These are phyloP conservation scores for Remersonia thermophila DNA, from an alignment of 2,329 filamentous ascomycete species.

Conservation along the genomic window DNA sequence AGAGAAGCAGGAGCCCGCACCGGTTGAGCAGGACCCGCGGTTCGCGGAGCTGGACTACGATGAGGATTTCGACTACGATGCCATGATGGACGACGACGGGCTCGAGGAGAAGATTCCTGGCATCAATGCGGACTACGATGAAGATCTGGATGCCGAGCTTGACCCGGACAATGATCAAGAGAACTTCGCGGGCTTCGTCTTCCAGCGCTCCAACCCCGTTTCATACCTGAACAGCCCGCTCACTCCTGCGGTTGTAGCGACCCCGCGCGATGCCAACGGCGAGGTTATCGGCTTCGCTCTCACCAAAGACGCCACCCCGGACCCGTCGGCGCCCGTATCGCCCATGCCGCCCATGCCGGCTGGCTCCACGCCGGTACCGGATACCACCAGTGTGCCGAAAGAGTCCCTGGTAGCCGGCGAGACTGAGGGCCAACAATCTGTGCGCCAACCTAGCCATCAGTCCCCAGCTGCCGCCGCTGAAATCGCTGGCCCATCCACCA, in stretches of 20 bases:
- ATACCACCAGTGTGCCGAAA: too few relatives aligned
- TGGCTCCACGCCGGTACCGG: background rate
- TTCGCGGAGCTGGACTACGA: slow-evolving; percentile 35
- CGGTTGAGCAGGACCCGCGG: slow-evolving; percentile 40
- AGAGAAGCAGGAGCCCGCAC: slow-evolving; percentile 36
- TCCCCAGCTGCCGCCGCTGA: slow-evolving; percentile 12
- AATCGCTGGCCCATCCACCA: background rate
- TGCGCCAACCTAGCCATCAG: too few relatives aligned
- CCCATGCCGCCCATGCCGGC: slow-evolving; percentile 10
- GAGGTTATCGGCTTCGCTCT: slow-evolving; percentile 45
- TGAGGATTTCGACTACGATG: slow-evolving; percentile 51
- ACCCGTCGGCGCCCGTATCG: slow-evolving; percentile 14
- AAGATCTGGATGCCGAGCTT: slow-evolving; percentile 20
- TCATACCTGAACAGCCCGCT: slow-evolving; percentile 40
- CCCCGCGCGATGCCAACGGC: slow-evolving; percentile 43
- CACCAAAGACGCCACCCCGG: slow-evolving; percentile 33
- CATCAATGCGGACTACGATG: slow-evolving; percentile 28
- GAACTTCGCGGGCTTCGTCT: slow-evolving; percentile 48
- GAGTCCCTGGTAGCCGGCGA: too few relatives aligned
- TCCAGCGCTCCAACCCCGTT: slow-evolving; percentile 40
- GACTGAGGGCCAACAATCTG: slow-evolving; percentile 15
- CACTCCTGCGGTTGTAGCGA: slow-evolving; percentile 32
- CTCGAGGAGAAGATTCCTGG: slow-evolving; percentile 56
- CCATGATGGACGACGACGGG: slow-evolving; percentile 52
- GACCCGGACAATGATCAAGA: slow-evolving; percentile 46